Base-by-base conservation (phyloP, 345 rosid genomes). In the Fremontodendron californicum region DNA sequence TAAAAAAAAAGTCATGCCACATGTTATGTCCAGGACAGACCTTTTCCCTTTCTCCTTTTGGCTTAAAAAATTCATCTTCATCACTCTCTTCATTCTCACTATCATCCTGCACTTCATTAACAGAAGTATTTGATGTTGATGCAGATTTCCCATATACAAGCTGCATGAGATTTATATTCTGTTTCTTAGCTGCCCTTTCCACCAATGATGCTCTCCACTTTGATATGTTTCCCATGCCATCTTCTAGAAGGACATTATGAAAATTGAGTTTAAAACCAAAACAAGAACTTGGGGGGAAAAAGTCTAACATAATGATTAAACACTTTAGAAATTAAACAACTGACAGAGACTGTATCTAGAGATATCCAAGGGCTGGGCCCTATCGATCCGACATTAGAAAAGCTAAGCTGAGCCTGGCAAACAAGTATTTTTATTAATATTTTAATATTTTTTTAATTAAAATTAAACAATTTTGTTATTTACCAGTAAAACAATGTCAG, bases 61-160 rank as follows among this genome's bases (percentile, higher is more conserved):
- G 98, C 89, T 79, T 93, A 79, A 93, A 93, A 79, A 96, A 96
- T 18, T 88, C 93, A 35, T 90, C 93, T 29, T 90, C 91, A 12
- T 90, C 94, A 73, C 86, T 85, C 67, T 86, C 93, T 60, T 85
- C 93, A 79, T 84, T 89, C 23, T 85, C 93, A 63, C 83, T 83
- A 76, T 10, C 67, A 57, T 84, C 92, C 75, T 82, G 83, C 61
- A 71, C 76, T 69, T 87, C 89, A 79, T 77, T 60, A 69, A 16
- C 40, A 52, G 79, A 74, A 79, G 84, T 78, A 68, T 84, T 75
- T 61, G 79, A 80, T 52, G 73, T 43, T 39, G 93, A 75, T 77
- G 86, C 78, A 25, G 88, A 69, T 58, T 80, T 82, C 46, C 97
- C 98, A 85, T 92, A 96, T 67, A 96, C 97, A 75, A 86, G 90